These are phyloP conservation scores for Solanum acaule DNA, from an alignment of 257 asterid species.

Conservation along the genomic window DNA sequence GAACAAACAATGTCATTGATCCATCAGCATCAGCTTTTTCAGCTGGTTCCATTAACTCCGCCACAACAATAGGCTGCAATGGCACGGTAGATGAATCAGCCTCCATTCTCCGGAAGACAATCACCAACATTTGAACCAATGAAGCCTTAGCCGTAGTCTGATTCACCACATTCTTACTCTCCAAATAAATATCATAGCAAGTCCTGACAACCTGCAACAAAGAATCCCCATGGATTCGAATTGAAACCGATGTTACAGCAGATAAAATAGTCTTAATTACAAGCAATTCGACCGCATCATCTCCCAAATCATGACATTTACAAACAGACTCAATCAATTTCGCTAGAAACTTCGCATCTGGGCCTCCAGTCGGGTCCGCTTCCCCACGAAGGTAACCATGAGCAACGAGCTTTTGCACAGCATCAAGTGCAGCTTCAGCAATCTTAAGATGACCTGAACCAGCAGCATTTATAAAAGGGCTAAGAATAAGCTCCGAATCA, in stretches of 20 bases:
- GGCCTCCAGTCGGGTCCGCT: constrained; percentile 69
- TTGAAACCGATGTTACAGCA: constrained; percentile 70
- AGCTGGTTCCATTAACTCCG: constrained; percentile 82
- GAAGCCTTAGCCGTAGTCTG: constrained; percentile 97
- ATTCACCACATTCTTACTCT: constrained; percentile 85
- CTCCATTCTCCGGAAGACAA: constrained; percentile 97
- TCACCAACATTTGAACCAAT: constrained; percentile 90
- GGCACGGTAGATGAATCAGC: constrained; percentile 95
- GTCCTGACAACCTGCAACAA: constrained; percentile 84
- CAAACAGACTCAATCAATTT: constrained; percentile 74
- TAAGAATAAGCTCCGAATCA: constrained; percentile 68
- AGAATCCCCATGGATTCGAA: constrained; percentile 89
- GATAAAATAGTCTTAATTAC: constrained; percentile 78
- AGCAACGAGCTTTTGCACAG: constrained; percentile 85
- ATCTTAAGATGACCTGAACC: constrained; percentile 56
- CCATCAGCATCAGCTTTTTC: constrained; percentile 84
- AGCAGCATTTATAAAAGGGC: constrained; percentile 70
- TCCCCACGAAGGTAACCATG: constrained; percentile 86
- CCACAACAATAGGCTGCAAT: constrained; percentile 91
- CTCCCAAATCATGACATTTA: constrained; percentile 84
- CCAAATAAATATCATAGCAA: constrained; percentile 75
- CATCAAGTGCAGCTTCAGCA: constrained; percentile 84
- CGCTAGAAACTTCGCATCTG: constrained; percentile 58
- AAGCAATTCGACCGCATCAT: constrained; percentile 66
- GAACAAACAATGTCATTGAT: constrained; percentile 79